Conservation (phyloP, 2,329 filamentous ascomycete species). For the Pestalotiopsis sp. region DNA sequence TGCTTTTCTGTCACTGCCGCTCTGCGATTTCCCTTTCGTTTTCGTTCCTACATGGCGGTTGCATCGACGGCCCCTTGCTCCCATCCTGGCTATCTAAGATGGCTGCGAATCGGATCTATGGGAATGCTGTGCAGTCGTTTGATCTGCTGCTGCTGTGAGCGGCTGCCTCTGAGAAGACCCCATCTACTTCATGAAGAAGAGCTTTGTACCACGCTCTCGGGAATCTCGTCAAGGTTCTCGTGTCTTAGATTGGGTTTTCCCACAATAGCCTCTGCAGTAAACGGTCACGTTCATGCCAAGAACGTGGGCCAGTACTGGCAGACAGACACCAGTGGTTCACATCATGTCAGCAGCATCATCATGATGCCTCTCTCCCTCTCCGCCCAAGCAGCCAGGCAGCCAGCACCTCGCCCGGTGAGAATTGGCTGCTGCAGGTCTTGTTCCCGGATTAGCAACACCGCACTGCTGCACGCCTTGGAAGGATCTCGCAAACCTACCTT, state of each 20-base stretch:
- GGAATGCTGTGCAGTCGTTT: neutral
- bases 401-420: neutral
- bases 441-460: neutral
- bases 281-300: neutral
- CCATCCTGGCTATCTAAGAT: neutral
- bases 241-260: constrained; percentile 1
- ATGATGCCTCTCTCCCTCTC: neutral
- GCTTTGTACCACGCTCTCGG: constrained; percentile 1
- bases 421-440: neutral
- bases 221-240: neutral
- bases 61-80: neutral
- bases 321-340: neutral
- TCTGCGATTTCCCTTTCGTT: neutral
- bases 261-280: neutral
- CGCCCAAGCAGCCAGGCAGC: neutral
- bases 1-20: neutral
- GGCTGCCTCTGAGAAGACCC: neutral
- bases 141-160: neutral
- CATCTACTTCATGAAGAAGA: neutral
- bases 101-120: neutral
- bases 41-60: neutral
- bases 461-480: neutral
- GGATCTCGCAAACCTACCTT: constrained; percentile 1
- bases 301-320: neutral
- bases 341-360: neutral